phyloP scores from a whole-genome alignment of 1,284 basidiomycete genomes.

The Fomitiporia mediterranea region DNA sequence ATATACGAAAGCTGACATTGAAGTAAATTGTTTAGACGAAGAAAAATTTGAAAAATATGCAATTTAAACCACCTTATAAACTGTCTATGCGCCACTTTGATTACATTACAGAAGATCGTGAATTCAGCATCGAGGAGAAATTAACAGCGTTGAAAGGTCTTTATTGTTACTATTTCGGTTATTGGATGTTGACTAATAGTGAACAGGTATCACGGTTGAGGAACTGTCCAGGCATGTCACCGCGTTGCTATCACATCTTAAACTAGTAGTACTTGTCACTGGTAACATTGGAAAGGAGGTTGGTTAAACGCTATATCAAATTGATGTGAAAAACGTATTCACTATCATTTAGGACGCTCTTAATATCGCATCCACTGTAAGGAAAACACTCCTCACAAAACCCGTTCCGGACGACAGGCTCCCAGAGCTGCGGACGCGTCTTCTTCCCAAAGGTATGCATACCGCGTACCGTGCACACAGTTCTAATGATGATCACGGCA shows the following conservation, averaged over 20 bases:
- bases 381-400: conserved; percentile 59
- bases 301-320: conserved; percentile 11
- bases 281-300: neutral
- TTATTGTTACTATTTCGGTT: conserved; percentile 5
- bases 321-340: neutral
- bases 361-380: conserved; percentile 65
- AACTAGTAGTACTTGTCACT: conserved; percentile 73
- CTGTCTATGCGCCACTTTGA: conserved; percentile 77
- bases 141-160: conserved; percentile 74
- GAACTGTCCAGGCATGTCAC: conserved; percentile 69
- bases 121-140: conserved; percentile 81
- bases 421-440: conserved; percentile 52
- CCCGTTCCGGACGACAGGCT: conserved; percentile 53
- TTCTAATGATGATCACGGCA: conserved; percentile 30
- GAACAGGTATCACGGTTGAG: conserved; percentile 61
- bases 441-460: conserved; percentile 60
- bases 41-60: conserved; percentile 82
- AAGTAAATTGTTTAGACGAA: conserved; percentile 42
- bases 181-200: neutral
- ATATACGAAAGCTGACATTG: too few relatives aligned
- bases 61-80: conserved; percentile 78
- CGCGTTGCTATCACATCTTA: conserved; percentile 62
- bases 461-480: neutral
- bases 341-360: conserved; percentile 59
- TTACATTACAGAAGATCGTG: conserved; percentile 64